Base-by-base conservation (phyloP, 2,329 filamentous ascomycete genomes). In the Phyllosticta citribraziliensis region DNA sequence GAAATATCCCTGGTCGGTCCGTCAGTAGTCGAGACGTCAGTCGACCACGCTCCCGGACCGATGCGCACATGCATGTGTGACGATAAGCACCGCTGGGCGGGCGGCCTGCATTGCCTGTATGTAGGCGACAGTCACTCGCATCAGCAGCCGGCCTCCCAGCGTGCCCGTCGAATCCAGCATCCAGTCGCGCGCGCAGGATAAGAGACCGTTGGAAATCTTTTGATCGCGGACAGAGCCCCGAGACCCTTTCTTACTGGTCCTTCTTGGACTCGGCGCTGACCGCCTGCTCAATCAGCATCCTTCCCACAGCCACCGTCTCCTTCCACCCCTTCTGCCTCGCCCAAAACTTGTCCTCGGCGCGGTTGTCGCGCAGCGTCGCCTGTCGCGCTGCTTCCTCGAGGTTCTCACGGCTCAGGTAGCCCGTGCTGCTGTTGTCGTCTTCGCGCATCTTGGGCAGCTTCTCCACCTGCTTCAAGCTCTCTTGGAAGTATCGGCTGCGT, bases 401-500 rank as follows among this genome's bases (percentile, higher is more conserved):
- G 5, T 78, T 80, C 64, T 78, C 80, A 30, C 84, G 77, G 2
- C 84, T 89, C 63, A 90, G 88, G 69, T 84, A 83, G 66, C 86
- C 84, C 11, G 79, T 81, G 40, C 14, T 47, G 40, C 12, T 47
- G 40, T n/a, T 47, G 14, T 76, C 78, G 52, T 76, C 75, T 52
- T 76, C 60, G 3, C 81, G 79, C 2, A 79, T 79, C 1, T 80
- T 69, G 0, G 76, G 76, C 3, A 77, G 58, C 50, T 70, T 75
- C 27, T 72, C 78, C 33, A 84, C 79, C 62, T 83, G 75, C 0
- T 83, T 85, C 12, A 91, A 74, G 24, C 83, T 88, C 68, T 92
- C 87, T 63, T 91, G 84, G 1, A 97, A 81, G 60, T 91, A 85
- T 66, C 83, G 84, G 76, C 91, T 93, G 65, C 93, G 85, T 70